These are phyloP conservation scores for Penicillium sp. DNA, from an alignment of 2,329 filamentous ascomycete genomes.

Conservation along the genomic window DNA sequence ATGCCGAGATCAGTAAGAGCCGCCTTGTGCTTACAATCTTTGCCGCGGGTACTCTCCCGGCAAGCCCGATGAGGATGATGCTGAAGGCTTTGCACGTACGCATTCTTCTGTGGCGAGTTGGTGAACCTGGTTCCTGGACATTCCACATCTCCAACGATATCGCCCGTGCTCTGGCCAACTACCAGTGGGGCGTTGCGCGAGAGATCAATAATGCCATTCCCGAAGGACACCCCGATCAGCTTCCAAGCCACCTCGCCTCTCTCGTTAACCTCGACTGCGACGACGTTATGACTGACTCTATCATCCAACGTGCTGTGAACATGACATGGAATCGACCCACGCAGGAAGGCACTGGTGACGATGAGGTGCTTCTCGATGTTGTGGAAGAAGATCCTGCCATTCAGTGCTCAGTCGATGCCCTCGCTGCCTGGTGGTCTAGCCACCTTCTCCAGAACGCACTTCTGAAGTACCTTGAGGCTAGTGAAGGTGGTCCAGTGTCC, in stretches of 20 bases:
- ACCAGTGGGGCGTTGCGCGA: constrained; percentile 78
- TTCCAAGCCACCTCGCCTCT: constrained; percentile 73
- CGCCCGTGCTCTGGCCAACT: constrained; percentile 69
- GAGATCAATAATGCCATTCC: constrained; percentile 52
- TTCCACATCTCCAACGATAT: constrained; percentile 65
- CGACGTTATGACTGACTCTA: constrained; percentile 71
- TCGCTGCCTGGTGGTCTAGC: constrained; percentile 88
- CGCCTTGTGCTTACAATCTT: constrained; percentile 81
- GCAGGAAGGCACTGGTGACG: constrained; percentile 60
- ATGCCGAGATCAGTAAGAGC: constrained; percentile 84
- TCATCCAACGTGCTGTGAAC: constrained; percentile 84
- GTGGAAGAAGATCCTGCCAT: constrained; percentile 85
- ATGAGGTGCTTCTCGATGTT: constrained; percentile 72
- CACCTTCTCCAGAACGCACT: constrained; percentile 69
- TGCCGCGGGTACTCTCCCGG: constrained; percentile 80
- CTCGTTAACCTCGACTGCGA: constrained; percentile 79
- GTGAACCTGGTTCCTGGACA: constrained; percentile 63
- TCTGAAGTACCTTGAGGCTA: constrained; percentile 58
- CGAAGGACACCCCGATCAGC: constrained; percentile 59
- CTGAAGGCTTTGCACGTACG: constrained; percentile 88
- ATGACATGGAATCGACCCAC: constrained; percentile 83
- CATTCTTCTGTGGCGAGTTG: constrained; percentile 79
- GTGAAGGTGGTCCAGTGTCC: constrained; percentile 48
- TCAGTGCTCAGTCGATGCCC: constrained; percentile 80
- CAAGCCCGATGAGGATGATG: constrained; percentile 81